Conservation (phyloP, 2,329 filamentous ascomycete species). For the Thielaviopsis euricoi region DNA sequence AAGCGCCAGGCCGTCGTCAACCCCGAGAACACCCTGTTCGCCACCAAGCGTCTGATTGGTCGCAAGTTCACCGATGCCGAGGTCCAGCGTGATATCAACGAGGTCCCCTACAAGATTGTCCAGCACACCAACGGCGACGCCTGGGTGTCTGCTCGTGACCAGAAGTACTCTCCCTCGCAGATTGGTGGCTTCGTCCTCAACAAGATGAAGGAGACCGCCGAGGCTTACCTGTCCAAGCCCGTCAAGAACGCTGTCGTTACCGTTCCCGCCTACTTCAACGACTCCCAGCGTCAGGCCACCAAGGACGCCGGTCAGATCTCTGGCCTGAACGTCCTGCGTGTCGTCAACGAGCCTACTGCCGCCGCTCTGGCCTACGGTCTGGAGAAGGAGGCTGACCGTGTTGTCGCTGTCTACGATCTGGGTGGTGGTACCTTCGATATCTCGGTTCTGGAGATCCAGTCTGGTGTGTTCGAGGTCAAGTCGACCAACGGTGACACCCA, state of each 20-base stretch:
- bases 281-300: conserved; percentile 92
- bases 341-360: conserved; percentile 94
- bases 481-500: conserved; percentile 98
- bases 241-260: conserved; percentile 95
- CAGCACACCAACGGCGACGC: conserved; percentile 94
- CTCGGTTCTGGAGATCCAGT: conserved; percentile 91
- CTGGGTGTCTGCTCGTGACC: conserved; percentile 82
- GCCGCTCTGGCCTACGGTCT: conserved; percentile 91
- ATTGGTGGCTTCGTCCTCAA: conserved; percentile 90
- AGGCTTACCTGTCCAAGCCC: conserved; percentile 77
- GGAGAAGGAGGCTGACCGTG: conserved; percentile 79
- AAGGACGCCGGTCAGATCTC: conserved; percentile 96
- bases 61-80: conserved; percentile 89
- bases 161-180: conserved; percentile 97
- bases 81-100: conserved; percentile 92
- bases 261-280: conserved; percentile 96
- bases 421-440: conserved; percentile 99
- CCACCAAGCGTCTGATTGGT: conserved; percentile 96
- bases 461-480: conserved; percentile 97
- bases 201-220: conserved; percentile 99
- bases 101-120: conserved; percentile 97
- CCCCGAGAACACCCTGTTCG: conserved; percentile 95
- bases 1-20: conserved; percentile 98
- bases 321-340: conserved; percentile 89
- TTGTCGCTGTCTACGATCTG: conserved; percentile 93